Base-by-base conservation (phyloP, 768 basidiomycete species). In the Cytidiella melzeri region DNA sequence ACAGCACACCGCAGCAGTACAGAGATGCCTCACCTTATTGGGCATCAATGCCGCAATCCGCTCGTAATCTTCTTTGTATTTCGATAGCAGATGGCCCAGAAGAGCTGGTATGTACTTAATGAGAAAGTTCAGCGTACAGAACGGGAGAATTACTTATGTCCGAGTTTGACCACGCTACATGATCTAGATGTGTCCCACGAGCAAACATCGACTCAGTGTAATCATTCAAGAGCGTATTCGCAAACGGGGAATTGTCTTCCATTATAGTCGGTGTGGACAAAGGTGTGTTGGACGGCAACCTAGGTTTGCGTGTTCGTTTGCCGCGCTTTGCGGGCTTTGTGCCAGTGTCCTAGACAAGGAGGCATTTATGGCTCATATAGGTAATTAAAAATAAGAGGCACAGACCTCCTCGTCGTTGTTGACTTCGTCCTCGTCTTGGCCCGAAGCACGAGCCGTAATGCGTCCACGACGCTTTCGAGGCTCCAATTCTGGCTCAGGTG, bases 1-100 rank as follows among this genome's bases (percentile, higher is more conserved):
- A 26, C 7, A 25, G 37, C n/a, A n/a, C n/a, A n/a, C n/a, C n/a
- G n/a, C n/a, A n/a, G n/a, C 26, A 34, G 26, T 2, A 30, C 19
- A 34, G n/a, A 19, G 15, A 34, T 24, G 61, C 64, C n/a, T 41
- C 54, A 76, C 80, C 72, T 81, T 81, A 63, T 75, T 77, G 5
- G 78, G 80, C 72, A 89, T 75, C 4, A 75, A 75, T 2, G 80
- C 73, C 1, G 86, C 80, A 44, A 90, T 83, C n/a, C 77, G 74
- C 57, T 80, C 76, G 57, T 82, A 82, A 58, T 89, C 76, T 47
- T 76, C 73, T 28, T 84, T 85, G 61, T 85, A 73, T 50, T 78
- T 70, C n/a, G 69, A 67, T 15, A 87, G 69, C 34, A 88, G 70
- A 13, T 70, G 62, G 41, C 81, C 56, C 58, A 87, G 82, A 41